Base-by-base conservation (phyloP, 139 green algal species). In the Monoraphidium neglectum region DNA sequence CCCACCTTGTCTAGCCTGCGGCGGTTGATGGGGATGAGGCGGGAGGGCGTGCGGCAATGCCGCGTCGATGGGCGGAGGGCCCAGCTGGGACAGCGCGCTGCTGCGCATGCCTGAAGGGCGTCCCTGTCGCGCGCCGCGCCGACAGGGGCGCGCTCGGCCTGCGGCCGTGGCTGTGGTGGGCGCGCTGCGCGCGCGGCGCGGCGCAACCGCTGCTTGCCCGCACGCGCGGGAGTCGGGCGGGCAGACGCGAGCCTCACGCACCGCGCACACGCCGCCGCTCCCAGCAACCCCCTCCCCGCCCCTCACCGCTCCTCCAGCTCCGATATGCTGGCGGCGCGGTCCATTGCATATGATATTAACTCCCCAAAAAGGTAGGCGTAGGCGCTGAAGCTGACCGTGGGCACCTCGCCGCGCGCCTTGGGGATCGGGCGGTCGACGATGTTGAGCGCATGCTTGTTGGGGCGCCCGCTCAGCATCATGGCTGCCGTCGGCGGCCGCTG, bases 321-420 rank as follows among this genome's bases (percentile, higher is more conserved):
- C 6, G 78, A 82, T 3, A 95, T 93, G 86, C 94, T 97, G 13
- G 82, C 91, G 2, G 96, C 94, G 8, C 86, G 77, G 56, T 88
- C 88, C 76, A 97, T 92, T 35, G 87, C 91, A 79, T 99, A 99
- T 72, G 98, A 93, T 10, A 99, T 94, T 6, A 98, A 76, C 86
- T 98, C 96, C 64, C 90, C 95, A 71, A 99, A 98, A 18, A 99
- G 77, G 69, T 97, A 98, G 5, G 96, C 87, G 82, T 97, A 98
- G 1, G 93, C 91, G 57, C 88, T 95, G 35, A 99, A 75, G 80
- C 85, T 92, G 8, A 99, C 91, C 67, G 83, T 90, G 1, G 88
- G 69, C 4, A 89, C 65, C 76, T 92, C 67, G 66, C 54, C 51
- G 62, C 87, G 89, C 13, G 85, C 89, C 54, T 88, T 89, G 6